Evolutionary conservation across 257 asterid genomes (phyloP).

Genomic region (Parsonsia alboflavescens): DNA sequence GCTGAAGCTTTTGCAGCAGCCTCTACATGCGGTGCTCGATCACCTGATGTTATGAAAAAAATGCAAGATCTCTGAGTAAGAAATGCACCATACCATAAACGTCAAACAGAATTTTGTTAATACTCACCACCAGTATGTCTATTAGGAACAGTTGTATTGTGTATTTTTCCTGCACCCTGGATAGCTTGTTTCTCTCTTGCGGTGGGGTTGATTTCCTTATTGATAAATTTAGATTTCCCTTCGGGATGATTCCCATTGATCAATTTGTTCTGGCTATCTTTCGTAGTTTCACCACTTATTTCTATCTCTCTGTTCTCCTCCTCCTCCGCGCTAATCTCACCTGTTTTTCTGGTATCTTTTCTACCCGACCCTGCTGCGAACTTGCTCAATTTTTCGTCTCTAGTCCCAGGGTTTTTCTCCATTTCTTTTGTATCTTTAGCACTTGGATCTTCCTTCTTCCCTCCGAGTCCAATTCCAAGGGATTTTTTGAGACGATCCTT

Average conservation of each 20-base stretch:
- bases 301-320: background rate
- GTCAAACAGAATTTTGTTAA: background rate
- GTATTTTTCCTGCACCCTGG: background rate
- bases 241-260: slow-evolving; percentile 1
- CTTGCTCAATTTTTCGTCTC: slow-evolving; percentile 1
- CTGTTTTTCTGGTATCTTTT: background rate
- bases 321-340: slow-evolving; percentile 12
- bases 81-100: background rate
- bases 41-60: background rate
- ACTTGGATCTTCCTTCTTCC: slow-evolving; percentile 12
- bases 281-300: slow-evolving; percentile 4
- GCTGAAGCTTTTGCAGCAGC: background rate
- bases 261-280: background rate
- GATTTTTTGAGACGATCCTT: slow-evolving; percentile 8
- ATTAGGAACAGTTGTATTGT: background rate
- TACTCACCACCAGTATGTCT: slow-evolving; percentile 9
- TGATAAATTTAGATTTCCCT: background rate
- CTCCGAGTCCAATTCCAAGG: slow-evolving; percentile 4
- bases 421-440: background rate
- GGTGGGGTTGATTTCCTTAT: slow-evolving; percentile 1
- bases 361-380: background rate
- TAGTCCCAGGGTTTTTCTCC: slow-evolving; percentile 1
- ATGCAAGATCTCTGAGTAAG: background rate
- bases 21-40: background rate
- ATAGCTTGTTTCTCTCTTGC: slow-evolving; percentile 1